These are phyloP conservation scores for Paecilomyces sp. DNA, from an alignment of 2,329 filamentous ascomycete species.

Conservation along the genomic window DNA sequence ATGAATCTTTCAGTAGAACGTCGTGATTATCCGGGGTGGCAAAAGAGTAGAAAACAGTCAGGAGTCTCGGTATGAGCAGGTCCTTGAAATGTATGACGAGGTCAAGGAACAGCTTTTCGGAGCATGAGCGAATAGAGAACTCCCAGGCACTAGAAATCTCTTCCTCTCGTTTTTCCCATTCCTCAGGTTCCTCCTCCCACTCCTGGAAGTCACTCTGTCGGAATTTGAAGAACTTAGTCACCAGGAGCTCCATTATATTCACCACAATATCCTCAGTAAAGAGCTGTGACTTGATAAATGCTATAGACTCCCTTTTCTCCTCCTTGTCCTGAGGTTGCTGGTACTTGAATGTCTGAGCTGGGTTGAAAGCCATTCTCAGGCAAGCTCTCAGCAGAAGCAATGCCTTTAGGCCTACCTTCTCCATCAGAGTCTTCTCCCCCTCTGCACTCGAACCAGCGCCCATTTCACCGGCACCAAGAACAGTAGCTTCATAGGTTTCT, in stretches of 20 bases:
- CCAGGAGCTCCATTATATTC: slow-evolving; percentile 74
- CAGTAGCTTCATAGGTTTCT: slow-evolving; percentile 46
- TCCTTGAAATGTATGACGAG: slow-evolving; percentile 83
- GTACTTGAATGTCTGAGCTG: slow-evolving; percentile 76
- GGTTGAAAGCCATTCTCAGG: slow-evolving; percentile 76
- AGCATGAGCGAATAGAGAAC: slow-evolving; percentile 84
- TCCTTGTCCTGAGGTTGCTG: slow-evolving; percentile 65
- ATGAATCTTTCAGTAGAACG: slow-evolving; percentile 81
- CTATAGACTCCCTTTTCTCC: slow-evolving; percentile 64
- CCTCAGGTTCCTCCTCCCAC: slow-evolving; percentile 92
- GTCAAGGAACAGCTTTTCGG: slow-evolving; percentile 89
- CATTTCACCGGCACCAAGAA: slow-evolving; percentile 24
- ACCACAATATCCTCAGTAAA: slow-evolving; percentile 70
- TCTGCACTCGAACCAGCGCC: slow-evolving; percentile 40
- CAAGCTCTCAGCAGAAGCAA: slow-evolving; percentile 76
- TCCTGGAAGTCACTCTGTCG: slow-evolving; percentile 75
- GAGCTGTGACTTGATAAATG: slow-evolving; percentile 64
- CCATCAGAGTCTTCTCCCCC: slow-evolving; percentile 53
- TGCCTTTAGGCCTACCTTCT: slow-evolving; percentile 76
- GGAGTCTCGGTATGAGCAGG: slow-evolving; percentile 68
- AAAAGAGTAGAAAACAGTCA: slow-evolving; percentile 75
- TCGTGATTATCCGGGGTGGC: slow-evolving; percentile 60
- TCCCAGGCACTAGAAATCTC: slow-evolving; percentile 80
- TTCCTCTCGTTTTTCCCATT: slow-evolving; percentile 89
- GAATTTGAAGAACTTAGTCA: slow-evolving; percentile 84